A percentile compares a stretch with the other conserved stretches of the same genome.
phyloP scores from a whole-genome alignment of 148 eudicot species.

The Chenopodium formosanum region DNA sequence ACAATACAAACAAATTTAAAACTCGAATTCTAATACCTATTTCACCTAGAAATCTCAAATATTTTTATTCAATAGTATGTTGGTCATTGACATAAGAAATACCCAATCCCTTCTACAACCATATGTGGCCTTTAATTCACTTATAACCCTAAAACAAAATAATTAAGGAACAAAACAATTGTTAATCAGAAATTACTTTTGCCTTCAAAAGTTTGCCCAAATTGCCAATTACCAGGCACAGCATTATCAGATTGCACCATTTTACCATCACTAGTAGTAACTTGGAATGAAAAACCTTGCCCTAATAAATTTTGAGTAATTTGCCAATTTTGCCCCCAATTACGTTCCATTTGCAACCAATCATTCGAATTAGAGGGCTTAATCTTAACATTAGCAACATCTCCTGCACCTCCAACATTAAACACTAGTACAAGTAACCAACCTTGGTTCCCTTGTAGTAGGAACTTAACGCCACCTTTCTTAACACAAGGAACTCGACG shows the following conservation, averaged over 20 bases:
- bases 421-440: slow-evolving; percentile 29
- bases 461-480: slow-evolving; percentile 16
- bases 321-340: slow-evolving; percentile 32
- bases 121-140: background rate
- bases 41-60: no score
- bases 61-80: no score
- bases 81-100: no score
- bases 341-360: slow-evolving; percentile 17
- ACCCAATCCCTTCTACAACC: no score
- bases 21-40: no score
- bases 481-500: slow-evolving; percentile 19
- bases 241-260: slow-evolving; percentile 9
- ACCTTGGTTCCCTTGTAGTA: slow-evolving; percentile 19
- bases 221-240: slow-evolving; percentile 20
- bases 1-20: no score
- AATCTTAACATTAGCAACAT: slow-evolving; percentile 47
- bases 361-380: slow-evolving; percentile 20
- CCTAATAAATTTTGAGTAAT: background rate
- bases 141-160: background rate
- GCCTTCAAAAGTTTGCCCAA: slow-evolving; percentile 24
- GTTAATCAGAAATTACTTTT: background rate
- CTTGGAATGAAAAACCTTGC: slow-evolving; percentile 23
- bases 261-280: slow-evolving; percentile 26
- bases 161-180: background rate
- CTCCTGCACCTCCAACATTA: slow-evolving; percentile 49